Evolutionary conservation across 441 rosid species (phyloP), one percentile per base, ranked within the genome.

Genomic region (Syzygium syzygioides): DNA sequence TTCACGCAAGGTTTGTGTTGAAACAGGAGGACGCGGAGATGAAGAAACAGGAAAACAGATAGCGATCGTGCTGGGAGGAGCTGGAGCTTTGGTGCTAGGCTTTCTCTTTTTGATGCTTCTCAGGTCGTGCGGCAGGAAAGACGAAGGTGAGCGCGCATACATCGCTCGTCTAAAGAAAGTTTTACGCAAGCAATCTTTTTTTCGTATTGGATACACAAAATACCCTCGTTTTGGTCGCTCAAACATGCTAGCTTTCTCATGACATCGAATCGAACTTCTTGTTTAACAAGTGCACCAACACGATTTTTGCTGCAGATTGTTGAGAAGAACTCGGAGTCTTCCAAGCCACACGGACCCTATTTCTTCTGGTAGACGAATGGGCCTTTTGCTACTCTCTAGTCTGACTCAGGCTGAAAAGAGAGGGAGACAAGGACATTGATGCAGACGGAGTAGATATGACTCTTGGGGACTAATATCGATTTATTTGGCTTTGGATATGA

Each of bases 31-130:
- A 57, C 50, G 55, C 14, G 86, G 57, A 25, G 85, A 79, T 28
- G 88, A 25, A 11, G 41, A n/a, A 17, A 54, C 89, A 1, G 95
- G 93, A 68, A 95, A 92, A 89, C 86, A 86, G 17, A 52, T 93
- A 79, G 99, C 98, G 85, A 93, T 96, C 66, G 94, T 93, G 56
- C 34, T 95, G 91, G 99, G 99, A 93, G 97, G 87, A 85, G 94
- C 88, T 45, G 98, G 90, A 19, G 95, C 93, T 86, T 56, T 96
- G 90, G 83, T 79, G 86, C 64, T 91, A 76, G 94, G 89, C 55
- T 92, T 93, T 23, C 52, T 94, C 14, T 86, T 95, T n/a, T 62
- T 93, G 25, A 52, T 87, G 90, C 85, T 91, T 53, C 55, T 94
- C 87, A 94, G 88, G 89, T 91, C 93, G 19, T 56, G 62, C 30